Evolutionary conservation across 768 basidiomycete genomes (phyloP), one percentile per base, ranked within the genome.

Genomic region (Tylopilus subfusipes): DNA sequence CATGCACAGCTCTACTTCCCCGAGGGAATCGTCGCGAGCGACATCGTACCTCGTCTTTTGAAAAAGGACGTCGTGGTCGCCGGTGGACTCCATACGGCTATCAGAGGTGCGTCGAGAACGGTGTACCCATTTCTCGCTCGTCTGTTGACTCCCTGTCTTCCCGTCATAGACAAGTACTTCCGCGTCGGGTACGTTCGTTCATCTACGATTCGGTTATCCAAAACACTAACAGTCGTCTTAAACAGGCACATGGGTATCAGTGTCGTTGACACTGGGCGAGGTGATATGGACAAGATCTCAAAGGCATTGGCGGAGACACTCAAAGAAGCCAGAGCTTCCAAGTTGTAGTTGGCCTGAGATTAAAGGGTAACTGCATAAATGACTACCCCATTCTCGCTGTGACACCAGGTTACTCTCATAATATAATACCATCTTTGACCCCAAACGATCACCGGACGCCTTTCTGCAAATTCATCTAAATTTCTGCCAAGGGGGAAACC

Each of bases 181-280:
- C 86, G 94, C 48, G 84, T 97, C 50, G 94, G 93, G 81, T 82
- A 55, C 36, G 79, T 75, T 18, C 48, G 10, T 21, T 40, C 16
- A n/a, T 50, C 14, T 25, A 16, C 33, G 57, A 8, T 36, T 43
- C 34, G 34, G 52, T 29, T 51, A 7, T 40, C 42, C 54, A 14
- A 25, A 33, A 5, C 7, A 39, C 57, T 58, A 25, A 62, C 42
- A 6, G 1, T 2, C 27, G 0, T 42, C 39, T 45, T 43, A 25
- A 19, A 42, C 60, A 87, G 88, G 30, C 95, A 97, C 69, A 96
- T 98, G 93, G 95, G 95, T 48, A 68, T 86, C 52, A 85, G 87
- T n/a, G 94, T 82, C 21, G 84, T 88, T 8, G 82, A 93, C 54
- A 49, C 73, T 22, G 62, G 78, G 53, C 78, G 93, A 50, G 86